Conservation (phyloP, 495 filamentous ascomycete species). For the Ramalina intermedia region DNA sequence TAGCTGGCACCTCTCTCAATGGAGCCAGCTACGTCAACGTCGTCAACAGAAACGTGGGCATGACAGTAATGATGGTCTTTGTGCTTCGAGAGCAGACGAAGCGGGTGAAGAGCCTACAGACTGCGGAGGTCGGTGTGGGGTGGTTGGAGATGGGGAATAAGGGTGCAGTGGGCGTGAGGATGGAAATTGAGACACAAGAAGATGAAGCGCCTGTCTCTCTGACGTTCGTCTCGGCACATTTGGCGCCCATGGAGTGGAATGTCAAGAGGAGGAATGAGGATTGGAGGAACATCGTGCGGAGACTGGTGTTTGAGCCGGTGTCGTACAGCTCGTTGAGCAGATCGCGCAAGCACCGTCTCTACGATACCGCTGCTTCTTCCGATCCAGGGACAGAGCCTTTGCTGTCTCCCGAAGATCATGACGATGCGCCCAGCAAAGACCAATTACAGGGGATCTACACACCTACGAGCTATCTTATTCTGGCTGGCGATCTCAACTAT, state of each 20-base stretch:
- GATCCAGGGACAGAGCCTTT: slow-evolving; percentile 31
- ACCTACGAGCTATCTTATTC: slow-evolving; percentile 60
- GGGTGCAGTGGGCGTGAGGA: slow-evolving; percentile 67
- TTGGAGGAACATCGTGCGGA: slow-evolving; percentile 67
- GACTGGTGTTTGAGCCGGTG: slow-evolving; percentile 49
- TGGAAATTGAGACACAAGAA: slow-evolving; percentile 35
- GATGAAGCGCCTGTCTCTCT: slow-evolving; percentile 39
- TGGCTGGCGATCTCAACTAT: slow-evolving; percentile 92
- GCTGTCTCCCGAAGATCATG: slow-evolving; percentile 15
- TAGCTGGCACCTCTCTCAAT: slow-evolving; percentile 35
- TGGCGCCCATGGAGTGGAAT: slow-evolving; percentile 71
- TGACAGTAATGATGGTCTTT: slow-evolving; percentile 83
- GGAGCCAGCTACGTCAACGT: slow-evolving; percentile 34
- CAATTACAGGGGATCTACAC: slow-evolving; percentile 46
- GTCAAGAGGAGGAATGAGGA: slow-evolving; percentile 61
- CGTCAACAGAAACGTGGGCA: slow-evolving; percentile 57
- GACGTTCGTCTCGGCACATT: slow-evolving; percentile 77
- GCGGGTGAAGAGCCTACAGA: slow-evolving; percentile 44
- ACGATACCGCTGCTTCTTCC: slow-evolving; percentile 9
- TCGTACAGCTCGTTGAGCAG: background rate
- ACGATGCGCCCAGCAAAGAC: slow-evolving; percentile 8
- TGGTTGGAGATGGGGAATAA: slow-evolving; percentile 85
- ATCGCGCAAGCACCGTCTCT: slow-evolving; percentile 1
- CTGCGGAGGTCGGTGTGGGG: slow-evolving; percentile 68
- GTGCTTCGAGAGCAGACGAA: slow-evolving; percentile 38